Conservation (phyloP, 164 flowering plant species). For the Tetrastigma voinierianum region DNA sequence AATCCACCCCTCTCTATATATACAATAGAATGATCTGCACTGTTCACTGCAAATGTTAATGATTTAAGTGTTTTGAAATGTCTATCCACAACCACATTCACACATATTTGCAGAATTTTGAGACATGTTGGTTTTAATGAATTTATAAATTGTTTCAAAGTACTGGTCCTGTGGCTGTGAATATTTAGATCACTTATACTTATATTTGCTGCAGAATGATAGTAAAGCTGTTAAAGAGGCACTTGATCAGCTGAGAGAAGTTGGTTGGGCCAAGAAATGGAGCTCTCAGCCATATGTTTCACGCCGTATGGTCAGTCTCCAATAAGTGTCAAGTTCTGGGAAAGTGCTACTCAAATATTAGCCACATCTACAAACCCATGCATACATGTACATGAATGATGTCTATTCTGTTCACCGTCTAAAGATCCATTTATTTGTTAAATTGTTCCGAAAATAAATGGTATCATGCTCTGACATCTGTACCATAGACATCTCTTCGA, state of each 20-base stretch:
- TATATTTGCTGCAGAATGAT: slow-evolving; percentile 63
- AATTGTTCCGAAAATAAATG: not conserved
- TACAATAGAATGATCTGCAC: no score
- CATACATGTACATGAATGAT: slow-evolving; percentile 19
- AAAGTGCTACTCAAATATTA: slow-evolving; percentile 29
- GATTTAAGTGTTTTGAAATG: no score
- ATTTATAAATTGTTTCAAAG: not conserved
- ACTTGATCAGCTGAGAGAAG: slow-evolving; percentile 75
- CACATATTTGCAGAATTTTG: not conserved
- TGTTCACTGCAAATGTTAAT: no score
- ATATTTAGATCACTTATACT: not conserved
- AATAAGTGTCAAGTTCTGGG: slow-evolving; percentile 30
- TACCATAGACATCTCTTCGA: slow-evolving; percentile 83
- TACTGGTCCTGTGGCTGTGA: not conserved
- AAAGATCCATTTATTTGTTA: not conserved
- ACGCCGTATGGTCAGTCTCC: slow-evolving; percentile 79
- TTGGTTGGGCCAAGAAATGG: slow-evolving; percentile 95
- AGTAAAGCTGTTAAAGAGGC: slow-evolving; percentile 83
- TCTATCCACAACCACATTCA: no score
- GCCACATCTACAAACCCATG: slow-evolving; percentile 16
- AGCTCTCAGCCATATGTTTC: slow-evolving; percentile 93
- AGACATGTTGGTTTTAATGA: not conserved
- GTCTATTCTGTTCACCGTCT: slow-evolving; percentile 4
- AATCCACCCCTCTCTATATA: no score
- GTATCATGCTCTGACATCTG: slow-evolving; percentile 4